Evolutionary conservation across 208 protist species (phyloP).

Genomic region (Perkinsela sp.): DNA sequence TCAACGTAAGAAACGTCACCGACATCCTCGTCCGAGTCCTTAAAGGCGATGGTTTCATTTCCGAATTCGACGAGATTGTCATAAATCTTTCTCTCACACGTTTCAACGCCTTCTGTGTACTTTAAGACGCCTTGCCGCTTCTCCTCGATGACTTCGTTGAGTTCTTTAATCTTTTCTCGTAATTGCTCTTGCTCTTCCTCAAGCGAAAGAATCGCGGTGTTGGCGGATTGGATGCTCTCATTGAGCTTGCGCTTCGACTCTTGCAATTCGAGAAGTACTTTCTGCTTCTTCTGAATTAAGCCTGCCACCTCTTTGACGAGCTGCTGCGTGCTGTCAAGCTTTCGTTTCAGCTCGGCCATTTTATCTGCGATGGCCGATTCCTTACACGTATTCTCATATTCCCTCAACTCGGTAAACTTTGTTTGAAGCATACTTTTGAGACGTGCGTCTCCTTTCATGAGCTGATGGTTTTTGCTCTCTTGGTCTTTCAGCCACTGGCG

Average conservation of each 20-base stretch:
- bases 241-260: not conserved
- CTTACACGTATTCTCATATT: slow-evolving; percentile 8
- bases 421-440: slow-evolving; percentile 5
- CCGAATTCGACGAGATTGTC: slow-evolving; percentile 59
- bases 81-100: slow-evolving; percentile 41
- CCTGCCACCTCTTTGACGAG: not conserved
- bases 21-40: slow-evolving; percentile 9
- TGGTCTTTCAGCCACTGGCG: not conserved
- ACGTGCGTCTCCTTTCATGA: not conserved
- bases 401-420: slow-evolving; percentile 17
- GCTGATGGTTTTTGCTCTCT: not conserved
- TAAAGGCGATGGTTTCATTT: slow-evolving; percentile 15
- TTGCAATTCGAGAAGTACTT: not conserved
- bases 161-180: slow-evolving; percentile 33
- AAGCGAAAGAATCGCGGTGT: slow-evolving; percentile 6
- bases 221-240: not conserved
- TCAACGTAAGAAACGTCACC: slow-evolving; percentile 5
- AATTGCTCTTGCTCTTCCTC: slow-evolving; percentile 28
- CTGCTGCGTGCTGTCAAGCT: not conserved
- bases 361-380: slow-evolving; percentile 12
- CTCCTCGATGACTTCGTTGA: slow-evolving; percentile 33
- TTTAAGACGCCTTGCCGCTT: slow-evolving; percentile 39
- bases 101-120: slow-evolving; percentile 53
- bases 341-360: not conserved
- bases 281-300: not conserved